Percentiles rank a stretch among this genome's conserved stretches.
phyloP scores from a whole-genome alignment of 2,329 filamentous ascomycete species.

The Phyllosticta capitalensis region DNA sequence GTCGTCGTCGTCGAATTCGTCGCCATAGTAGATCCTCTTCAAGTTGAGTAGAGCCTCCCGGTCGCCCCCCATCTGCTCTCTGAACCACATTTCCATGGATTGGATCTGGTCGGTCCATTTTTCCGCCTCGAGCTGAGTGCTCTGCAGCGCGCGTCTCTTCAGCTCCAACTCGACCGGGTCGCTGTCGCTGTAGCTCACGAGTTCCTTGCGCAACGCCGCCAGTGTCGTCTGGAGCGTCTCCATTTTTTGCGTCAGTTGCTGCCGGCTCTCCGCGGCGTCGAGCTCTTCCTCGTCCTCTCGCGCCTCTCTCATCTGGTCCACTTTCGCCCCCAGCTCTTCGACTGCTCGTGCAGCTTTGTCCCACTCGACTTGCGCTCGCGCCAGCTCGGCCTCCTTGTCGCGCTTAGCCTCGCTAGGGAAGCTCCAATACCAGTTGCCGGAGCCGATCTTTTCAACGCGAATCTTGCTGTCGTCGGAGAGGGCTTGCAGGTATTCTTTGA shows the following conservation, averaged over 20 bases:
- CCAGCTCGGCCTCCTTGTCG: conserved; percentile 30
- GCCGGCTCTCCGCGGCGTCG: neutral
- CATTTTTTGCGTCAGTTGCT: conserved; percentile 15
- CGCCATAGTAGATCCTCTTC: conserved; percentile 40
- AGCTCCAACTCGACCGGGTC: conserved; percentile 37
- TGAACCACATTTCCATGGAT: conserved; percentile 37
- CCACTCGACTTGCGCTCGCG: conserved; percentile 28
- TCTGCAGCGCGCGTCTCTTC: conserved; percentile 25
- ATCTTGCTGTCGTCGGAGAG: conserved; percentile 53
- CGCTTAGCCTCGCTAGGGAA: conserved; percentile 51
- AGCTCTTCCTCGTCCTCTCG: conserved; percentile 31
- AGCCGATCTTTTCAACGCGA: conserved; percentile 59
- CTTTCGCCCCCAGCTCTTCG: conserved; percentile 31
- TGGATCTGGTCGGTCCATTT: conserved; percentile 36
- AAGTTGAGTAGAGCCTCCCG: conserved; percentile 35
- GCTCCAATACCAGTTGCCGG: conserved; percentile 64
- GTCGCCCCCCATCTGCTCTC: conserved; percentile 27
- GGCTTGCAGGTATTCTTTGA: conserved; percentile 56
- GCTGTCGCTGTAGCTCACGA: conserved; percentile 36
- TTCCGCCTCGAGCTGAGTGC: conserved; percentile 24
- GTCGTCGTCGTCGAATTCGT: conserved; percentile 46
- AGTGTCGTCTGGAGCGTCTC: conserved; percentile 30
- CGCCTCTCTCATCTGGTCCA: conserved; percentile 29
- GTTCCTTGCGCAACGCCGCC: conserved; percentile 28
- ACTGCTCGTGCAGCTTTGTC: conserved; percentile 27